Evolutionary conservation across 257 asterid species (phyloP), one percentile per base, ranked within the genome.

Genomic region (Perilla frutescens): DNA sequence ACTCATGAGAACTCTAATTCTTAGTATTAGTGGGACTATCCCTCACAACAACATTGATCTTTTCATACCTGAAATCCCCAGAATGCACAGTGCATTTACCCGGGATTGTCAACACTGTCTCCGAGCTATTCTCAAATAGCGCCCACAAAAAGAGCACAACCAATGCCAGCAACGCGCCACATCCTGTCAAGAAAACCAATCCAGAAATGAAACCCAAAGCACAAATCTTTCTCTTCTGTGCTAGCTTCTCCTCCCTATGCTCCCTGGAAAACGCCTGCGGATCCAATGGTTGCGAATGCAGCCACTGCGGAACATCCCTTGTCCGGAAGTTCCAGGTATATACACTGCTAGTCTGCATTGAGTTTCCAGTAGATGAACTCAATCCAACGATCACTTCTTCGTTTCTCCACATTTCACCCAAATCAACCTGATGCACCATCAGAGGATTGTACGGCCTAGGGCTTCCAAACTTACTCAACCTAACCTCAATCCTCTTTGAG

Each of bases 241-340:
- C 80, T 70, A 77, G 58, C 76, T 82, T 81, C 76, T 80, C 79
- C 61, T 73, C 77, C 1, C 67, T 50, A 0, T 44, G 80, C 29
- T 77, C 78, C 67, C 32, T 76, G 3, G 84, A 66, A 68, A 83
- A 31, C 6, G 68, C 75, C 20, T 51, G 72, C 0, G 96, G 95
- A 79, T 91, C 79, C 68, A 83, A 39, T 0, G 97, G 96, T n/a
- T 85, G 81, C 50, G 96, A 89, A 81, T 91, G 96, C 45, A 91
- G 62, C 93, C 95, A 84, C 7, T 70, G 69, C 0, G 97, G 96
- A 63, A 89, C 84, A 56, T 55, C 81, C 80, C 95, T 83, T 6
- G 84, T 77, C 53, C 74, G 83, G 65, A 89, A 87, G 11, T 83
- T 82, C 96, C 96, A 91, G 0, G 90, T 81, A 66, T 89, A 91